phyloP scores from a whole-genome alignment of 257 asterid genomes.

The Fraxinus pennsylvanica region DNA sequence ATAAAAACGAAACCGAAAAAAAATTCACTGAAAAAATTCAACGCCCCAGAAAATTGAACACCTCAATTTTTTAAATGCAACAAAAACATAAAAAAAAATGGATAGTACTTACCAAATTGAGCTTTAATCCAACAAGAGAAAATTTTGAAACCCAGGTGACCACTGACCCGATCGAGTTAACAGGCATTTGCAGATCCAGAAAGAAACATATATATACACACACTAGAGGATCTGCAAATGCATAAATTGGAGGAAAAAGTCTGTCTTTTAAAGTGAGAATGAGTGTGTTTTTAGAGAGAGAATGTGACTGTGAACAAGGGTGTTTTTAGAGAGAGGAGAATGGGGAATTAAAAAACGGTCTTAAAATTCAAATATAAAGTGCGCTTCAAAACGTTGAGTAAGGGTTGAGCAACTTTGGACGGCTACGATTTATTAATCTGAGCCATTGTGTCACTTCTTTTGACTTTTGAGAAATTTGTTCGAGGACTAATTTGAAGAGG shows the following conservation, averaged over 20 bases:
- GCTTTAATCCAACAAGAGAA: constrained; percentile 23
- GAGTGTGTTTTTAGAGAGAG: background rate
- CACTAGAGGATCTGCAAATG: constrained; percentile 28
- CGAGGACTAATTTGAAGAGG: background rate
- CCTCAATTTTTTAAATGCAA: background rate
- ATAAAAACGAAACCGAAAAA: background rate
- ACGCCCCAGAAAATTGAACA: background rate
- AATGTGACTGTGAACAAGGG: background rate
- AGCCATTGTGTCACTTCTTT: background rate
- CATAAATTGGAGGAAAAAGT: too few species aligned
- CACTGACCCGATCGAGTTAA: constrained; percentile 30
- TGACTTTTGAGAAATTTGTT: background rate
- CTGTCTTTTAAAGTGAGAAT: background rate
- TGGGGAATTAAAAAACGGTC: background rate
- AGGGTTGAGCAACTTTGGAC: background rate
- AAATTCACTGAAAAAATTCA: background rate
- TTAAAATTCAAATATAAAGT: background rate
- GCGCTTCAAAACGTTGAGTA: background rate
- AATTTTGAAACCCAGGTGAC: constrained; percentile 6
- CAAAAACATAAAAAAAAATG: background rate
- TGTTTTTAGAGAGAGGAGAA: background rate
- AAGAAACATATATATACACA: background rate
- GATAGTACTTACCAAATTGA: background rate
- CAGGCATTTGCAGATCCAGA: constrained; percentile 34
- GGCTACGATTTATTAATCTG: background rate